phyloP scores from a whole-genome alignment of 495 filamentous ascomycete species.

The Penicillium daleae region DNA sequence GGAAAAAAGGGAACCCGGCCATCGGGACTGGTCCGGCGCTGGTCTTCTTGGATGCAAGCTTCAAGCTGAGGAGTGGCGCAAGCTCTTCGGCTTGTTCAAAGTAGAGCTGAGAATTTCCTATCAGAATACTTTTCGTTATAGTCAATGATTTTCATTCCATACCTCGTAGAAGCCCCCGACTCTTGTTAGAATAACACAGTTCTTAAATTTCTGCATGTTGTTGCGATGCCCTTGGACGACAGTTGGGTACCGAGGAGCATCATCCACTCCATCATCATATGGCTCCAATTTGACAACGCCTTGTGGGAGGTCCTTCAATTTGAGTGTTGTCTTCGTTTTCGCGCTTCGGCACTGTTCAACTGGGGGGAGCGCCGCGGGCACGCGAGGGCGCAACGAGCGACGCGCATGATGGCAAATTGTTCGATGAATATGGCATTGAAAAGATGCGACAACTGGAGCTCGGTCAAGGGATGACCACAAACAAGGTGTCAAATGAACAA shows the following conservation, averaged over 20 bases:
- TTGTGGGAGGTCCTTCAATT: constrained; percentile 68
- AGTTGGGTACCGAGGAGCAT: constrained; percentile 73
- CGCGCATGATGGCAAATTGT: constrained; percentile 42
- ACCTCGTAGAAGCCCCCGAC: constrained; percentile 95
- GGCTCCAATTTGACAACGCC: constrained; percentile 53
- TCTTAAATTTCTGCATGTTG: constrained; percentile 87
- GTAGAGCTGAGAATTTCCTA: constrained; percentile 81
- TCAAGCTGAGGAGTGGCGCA: constrained; percentile 83
- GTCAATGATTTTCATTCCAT: constrained; percentile 3
- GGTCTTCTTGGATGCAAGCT: constrained; percentile 80
- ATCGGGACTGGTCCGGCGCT: constrained; percentile 76
- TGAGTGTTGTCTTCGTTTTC: constrained; percentile 59
- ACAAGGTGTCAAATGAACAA: constrained; percentile 15
- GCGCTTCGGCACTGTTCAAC: constrained; percentile 38
- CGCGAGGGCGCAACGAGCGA: constrained; percentile 25
- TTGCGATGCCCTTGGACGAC: constrained; percentile 87
- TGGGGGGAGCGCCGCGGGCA: constrained; percentile 17
- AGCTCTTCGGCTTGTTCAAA: constrained; percentile 91
- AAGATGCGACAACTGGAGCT: background rate
- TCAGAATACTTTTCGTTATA: background rate
- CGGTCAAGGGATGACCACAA: background rate
- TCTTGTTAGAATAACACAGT: constrained; percentile 86
- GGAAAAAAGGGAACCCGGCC: constrained; percentile 93
- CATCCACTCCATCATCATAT: constrained; percentile 49
- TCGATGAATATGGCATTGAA: constrained; percentile 31